phyloP scores from a whole-genome alignment of 176 grass and related monocot species.

The Oryza australiensis region DNA sequence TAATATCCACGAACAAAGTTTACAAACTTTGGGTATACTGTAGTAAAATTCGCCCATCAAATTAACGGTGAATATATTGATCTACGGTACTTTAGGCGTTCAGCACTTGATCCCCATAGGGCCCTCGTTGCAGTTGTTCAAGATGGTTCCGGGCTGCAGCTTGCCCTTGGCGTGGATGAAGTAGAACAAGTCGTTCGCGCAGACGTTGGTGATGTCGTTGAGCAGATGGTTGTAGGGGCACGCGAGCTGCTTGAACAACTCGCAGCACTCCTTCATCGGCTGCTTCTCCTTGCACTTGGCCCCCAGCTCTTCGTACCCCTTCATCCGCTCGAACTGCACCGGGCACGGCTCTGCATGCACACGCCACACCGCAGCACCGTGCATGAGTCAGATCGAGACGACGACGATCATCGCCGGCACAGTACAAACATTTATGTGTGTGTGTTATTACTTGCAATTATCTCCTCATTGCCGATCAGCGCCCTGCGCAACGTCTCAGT shows the following conservation, averaged over 20 bases:
- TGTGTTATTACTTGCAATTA: too few species aligned
- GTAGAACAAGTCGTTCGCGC: conserved; percentile 28
- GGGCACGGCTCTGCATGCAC: conserved; percentile 15
- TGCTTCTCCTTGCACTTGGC: not conserved
- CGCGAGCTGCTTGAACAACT: not conserved
- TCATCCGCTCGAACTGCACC: conserved; percentile 2
- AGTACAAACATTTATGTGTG: too few species aligned
- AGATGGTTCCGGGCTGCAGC: conserved; percentile 13
- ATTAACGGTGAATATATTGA: too few species aligned
- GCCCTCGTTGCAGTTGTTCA: conserved; percentile 9
- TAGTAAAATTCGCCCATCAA: too few species aligned
- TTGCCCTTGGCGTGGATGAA: conserved; percentile 7
- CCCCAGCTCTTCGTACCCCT: not conserved
- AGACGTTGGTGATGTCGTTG: conserved; percentile 22
- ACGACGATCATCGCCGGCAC: too few species aligned
- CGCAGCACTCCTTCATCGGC: conserved; percentile 7
- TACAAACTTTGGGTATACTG: too few species aligned
- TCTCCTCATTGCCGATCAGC: too few species aligned
- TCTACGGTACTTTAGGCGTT: not conserved
- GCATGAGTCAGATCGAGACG: too few species aligned
- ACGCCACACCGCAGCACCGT: not conserved
- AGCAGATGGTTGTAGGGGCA: conserved; percentile 27
- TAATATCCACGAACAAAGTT: too few species aligned
- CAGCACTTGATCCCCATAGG: conserved; percentile 3
- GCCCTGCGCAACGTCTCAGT: too few species aligned